Evolutionary conservation across 352 stramenopile species (phyloP), one percentile per base, ranked within the genome.

Genomic region (Globisporangium echinulatum): DNA sequence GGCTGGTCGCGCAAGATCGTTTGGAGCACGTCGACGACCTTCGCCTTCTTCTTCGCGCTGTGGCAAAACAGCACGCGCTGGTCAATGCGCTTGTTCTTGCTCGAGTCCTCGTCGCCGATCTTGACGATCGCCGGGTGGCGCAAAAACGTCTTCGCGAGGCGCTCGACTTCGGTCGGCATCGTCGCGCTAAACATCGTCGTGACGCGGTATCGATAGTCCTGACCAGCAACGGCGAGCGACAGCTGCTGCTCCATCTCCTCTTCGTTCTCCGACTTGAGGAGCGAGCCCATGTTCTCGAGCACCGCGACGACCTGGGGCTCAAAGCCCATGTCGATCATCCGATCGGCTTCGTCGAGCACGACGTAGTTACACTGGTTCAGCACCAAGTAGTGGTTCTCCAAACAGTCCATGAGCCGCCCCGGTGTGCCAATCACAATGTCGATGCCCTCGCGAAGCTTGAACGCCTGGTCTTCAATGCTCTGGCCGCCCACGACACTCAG

Each of bases 321-420:
- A 65, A 99, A 99, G 56, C 97, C 97, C 85, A 94, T 94, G 61
- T 98, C 91, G 67, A 99, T 96, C 94, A 98, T 98, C 14, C 94
- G 80, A 87, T 99, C 98, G 4, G 96, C 97, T 75, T 99, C 98
- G 78, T 99, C 98, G 51, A 99, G 62, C 7, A 99, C 96, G 50
- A 99, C 90, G 68, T 99, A 99, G 64, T 97, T 98, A 67, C 96
- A 99, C 78, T 99, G 97, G 73, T 99, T 99, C 15, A 99, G 74
- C 52, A 99, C 96, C 47, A 99, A 65, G 69, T 99, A 99, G 51
- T 96, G 88, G 70, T 92, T 98, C 67, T 99, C 94, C 36, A 99
- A 69, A 73, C 90, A 98, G 66, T 99, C 97, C 70, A 97, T 97
- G 4, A 99, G 89, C 53, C 98, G 89, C 56, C 98, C 98, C 3